These are phyloP conservation scores for Fagopyrum homotropicum DNA, from an alignment of 148 eudicot species.

Conservation along the genomic window DNA sequence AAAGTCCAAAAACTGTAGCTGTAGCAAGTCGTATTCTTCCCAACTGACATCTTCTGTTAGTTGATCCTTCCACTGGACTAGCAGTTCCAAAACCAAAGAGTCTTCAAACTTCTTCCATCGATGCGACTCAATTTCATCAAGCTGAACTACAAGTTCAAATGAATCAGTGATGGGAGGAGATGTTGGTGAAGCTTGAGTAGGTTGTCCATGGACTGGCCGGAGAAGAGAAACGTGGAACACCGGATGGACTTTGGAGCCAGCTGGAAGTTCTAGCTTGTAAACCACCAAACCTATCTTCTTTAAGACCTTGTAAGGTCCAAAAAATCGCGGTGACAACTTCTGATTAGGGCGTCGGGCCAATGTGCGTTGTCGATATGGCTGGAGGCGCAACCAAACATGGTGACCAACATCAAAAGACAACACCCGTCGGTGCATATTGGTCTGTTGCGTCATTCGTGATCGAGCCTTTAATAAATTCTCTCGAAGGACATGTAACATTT, in stretches of 20 bases:
- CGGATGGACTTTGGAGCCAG: neutral
- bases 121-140: too few relatives aligned
- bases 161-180: neutral
- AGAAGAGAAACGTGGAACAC: neutral
- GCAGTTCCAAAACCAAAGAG: neutral
- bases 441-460: neutral
- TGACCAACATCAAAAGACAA: neutral
- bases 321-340: neutral
- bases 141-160: neutral
- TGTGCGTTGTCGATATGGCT: neutral
- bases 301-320: conserved; percentile 3
- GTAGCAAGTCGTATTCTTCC: conserved; percentile 6
- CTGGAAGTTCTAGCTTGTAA: neutral
- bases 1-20: conserved; percentile 3
- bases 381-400: neutral
- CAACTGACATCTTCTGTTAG: neutral
- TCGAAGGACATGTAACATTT: too few relatives aligned
- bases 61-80: neutral
- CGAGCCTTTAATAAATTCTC: too few relatives aligned
- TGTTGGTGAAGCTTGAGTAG: neutral
- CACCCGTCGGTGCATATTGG: neutral
- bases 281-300: too few relatives aligned
- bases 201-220: neutral
- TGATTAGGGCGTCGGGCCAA: too few relatives aligned
- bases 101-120: neutral